Evolutionary conservation across 768 basidiomycete species (phyloP).

Genomic region (Chiua virens): DNA sequence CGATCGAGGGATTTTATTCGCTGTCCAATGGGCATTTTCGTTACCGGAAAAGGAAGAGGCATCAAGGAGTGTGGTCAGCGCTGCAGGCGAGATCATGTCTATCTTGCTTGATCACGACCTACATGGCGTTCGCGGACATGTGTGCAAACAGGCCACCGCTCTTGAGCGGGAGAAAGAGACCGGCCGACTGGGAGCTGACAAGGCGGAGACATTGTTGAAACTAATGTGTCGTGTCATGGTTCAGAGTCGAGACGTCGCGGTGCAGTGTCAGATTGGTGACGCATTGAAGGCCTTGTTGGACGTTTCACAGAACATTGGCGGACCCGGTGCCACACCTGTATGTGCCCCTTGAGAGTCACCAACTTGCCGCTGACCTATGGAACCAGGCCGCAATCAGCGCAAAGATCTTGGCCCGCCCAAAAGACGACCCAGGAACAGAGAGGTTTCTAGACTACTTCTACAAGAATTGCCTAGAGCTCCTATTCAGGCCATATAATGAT

Average conservation of each 20-base stretch:
- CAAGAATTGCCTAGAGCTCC: slow-evolving; percentile 71
- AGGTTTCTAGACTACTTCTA: slow-evolving; percentile 94
- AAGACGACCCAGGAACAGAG: slow-evolving; percentile 85
- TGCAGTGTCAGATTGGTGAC: slow-evolving; percentile 91
- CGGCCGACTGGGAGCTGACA: slow-evolving; percentile 56
- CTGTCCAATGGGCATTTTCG: slow-evolving; percentile 91
- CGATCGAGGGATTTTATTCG: slow-evolving; percentile 84
- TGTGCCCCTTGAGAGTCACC: slow-evolving; percentile 9
- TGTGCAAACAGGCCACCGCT: slow-evolving; percentile 77
- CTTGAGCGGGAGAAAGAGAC: slow-evolving; percentile 63
- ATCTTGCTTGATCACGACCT: slow-evolving; percentile 89
- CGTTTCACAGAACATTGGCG: slow-evolving; percentile 50
- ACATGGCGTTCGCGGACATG: slow-evolving; percentile 80
- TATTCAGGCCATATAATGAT: slow-evolving; percentile 77
- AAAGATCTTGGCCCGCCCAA: slow-evolving; percentile 55
- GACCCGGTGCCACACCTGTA: slow-evolving; percentile 38
- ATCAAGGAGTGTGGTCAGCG: slow-evolving; percentile 64
- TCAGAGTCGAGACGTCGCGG: slow-evolving; percentile 77
- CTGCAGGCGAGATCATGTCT: slow-evolving; percentile 83
- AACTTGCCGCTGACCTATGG: slow-evolving; percentile 4
- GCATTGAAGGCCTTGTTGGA: slow-evolving; percentile 83
- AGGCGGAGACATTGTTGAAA: slow-evolving; percentile 71
- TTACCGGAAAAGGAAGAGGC: slow-evolving; percentile 56
- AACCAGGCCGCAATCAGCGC: slow-evolving; percentile 32
- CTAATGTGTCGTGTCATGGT: slow-evolving; percentile 77